These are phyloP conservation scores for Anastatica hierochuntica DNA, from an alignment of 345 rosid genomes.

Conservation along the genomic window DNA sequence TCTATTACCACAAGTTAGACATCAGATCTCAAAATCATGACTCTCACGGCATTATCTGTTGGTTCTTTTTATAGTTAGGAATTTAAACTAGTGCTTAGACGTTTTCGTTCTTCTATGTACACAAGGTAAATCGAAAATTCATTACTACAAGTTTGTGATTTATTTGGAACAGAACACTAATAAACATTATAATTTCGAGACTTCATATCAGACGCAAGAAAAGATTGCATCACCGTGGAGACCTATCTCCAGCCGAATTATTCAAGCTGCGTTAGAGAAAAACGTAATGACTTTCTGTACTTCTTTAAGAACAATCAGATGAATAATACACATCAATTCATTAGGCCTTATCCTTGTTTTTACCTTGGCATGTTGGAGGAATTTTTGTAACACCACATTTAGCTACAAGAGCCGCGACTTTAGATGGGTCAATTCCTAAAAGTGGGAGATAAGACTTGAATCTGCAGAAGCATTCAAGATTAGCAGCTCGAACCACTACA, in stretches of 20 bases:
- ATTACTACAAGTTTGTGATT: neutral
- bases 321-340: too few species aligned
- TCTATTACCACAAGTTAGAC: too few species aligned
- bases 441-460: slow-evolving; percentile 36
- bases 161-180: neutral
- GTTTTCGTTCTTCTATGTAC: neutral
- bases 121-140: neutral
- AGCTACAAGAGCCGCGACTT: slow-evolving; percentile 36
- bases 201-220: too few species aligned
- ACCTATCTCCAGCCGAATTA: too few species aligned
- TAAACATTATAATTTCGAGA: too few species aligned
- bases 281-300: too few species aligned
- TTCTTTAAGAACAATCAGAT: too few species aligned
- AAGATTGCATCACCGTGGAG: too few species aligned
- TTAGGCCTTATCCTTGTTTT: neutral
- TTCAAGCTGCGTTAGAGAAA: too few species aligned
- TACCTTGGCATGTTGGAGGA: slow-evolving; percentile 34
- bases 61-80: too few species aligned
- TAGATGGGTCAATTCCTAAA: slow-evolving; percentile 32
- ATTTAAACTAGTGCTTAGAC: neutral
- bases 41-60: too few species aligned
- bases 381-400: slow-evolving; percentile 31
- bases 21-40: too few species aligned
- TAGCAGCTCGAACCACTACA: slow-evolving; percentile 20
- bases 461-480: slow-evolving; percentile 41